Percentiles rank a stretch among this genome's conserved stretches.
phyloP scores from a whole-genome alignment of 2,329 filamentous ascomycete genomes.

The Aspergillus melleus region DNA sequence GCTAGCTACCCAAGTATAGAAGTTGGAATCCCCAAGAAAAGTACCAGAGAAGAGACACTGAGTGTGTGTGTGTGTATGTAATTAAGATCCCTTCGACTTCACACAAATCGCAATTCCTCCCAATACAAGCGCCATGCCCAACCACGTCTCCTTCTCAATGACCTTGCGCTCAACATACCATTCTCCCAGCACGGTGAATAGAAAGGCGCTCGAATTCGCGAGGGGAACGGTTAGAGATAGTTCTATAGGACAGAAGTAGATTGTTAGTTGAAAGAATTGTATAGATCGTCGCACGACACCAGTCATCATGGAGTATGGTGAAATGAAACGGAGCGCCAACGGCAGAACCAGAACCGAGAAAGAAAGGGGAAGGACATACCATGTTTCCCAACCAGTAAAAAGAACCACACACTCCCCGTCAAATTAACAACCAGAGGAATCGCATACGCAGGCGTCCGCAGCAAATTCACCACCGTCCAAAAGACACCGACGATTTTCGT shows the following conservation, averaged over 20 bases:
- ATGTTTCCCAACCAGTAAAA: constrained; percentile 86
- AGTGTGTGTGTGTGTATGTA: not conserved
- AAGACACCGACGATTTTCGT: constrained; percentile 63
- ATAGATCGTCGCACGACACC: not conserved
- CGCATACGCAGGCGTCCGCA: constrained; percentile 80
- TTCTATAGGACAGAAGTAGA: constrained; percentile 54
- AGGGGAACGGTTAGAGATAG: constrained; percentile 91
- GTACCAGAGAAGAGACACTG: not conserved
- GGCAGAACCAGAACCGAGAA: not conserved
- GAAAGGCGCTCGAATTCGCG: constrained; percentile 87
- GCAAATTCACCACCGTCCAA: constrained; percentile 74
- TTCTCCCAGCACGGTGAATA: constrained; percentile 94
- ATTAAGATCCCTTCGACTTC: constrained; percentile 48
- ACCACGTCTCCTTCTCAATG: constrained; percentile 80
- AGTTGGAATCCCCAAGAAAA: not conserved
- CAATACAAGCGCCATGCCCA: constrained; percentile 78
- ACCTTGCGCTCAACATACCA: constrained; percentile 94
- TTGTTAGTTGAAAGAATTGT: not conserved
- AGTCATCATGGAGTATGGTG: not conserved
- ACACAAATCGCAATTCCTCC: constrained; percentile 83
- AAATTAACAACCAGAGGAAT: constrained; percentile 83
- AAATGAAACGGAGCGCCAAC: not conserved
- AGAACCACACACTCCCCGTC: constrained; percentile 95
- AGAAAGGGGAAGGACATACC: constrained; percentile 57
- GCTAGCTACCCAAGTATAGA: not conserved